Conservation (phyloP, 768 basidiomycete genomes). For the Lactarius tabidus region DNA sequence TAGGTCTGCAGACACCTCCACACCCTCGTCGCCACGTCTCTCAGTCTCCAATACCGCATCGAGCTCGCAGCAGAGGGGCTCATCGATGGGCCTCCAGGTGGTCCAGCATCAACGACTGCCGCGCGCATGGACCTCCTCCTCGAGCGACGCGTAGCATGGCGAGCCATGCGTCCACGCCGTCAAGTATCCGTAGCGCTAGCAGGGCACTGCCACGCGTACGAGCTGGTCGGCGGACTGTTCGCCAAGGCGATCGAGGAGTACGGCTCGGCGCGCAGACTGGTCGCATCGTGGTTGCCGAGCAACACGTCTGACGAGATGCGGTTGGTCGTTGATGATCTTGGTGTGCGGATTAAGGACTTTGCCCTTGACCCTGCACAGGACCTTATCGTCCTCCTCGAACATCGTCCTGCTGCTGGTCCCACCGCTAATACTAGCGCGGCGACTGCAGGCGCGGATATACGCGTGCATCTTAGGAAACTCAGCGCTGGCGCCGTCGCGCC, state of each 20-base stretch:
- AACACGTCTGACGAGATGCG: constrained; percentile 11
- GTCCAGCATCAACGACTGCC: constrained; percentile 25
- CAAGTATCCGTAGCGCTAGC: constrained; percentile 32
- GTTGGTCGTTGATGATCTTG: constrained; percentile 36
- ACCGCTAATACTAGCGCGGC: not conserved
- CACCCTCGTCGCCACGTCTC: constrained; percentile 25
- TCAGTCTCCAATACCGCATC: constrained; percentile 32
- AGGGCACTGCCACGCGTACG: constrained; percentile 48
- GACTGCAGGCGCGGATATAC: constrained; percentile 22
- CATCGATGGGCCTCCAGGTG: constrained; percentile 25
- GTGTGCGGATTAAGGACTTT: constrained; percentile 47
- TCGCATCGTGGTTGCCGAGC: constrained; percentile 31
- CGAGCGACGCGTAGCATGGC: constrained; percentile 37
- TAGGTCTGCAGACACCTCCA: constrained; percentile 30
- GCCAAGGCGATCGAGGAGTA: constrained; percentile 28
- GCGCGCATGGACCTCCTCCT: constrained; percentile 36
- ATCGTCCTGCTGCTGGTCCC: not conserved
- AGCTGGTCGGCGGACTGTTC: constrained; percentile 58
- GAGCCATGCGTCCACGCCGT: constrained; percentile 30
- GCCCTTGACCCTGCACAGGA: constrained; percentile 67
- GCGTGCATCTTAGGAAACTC: constrained; percentile 45
- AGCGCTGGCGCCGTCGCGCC: constrained; percentile 32
- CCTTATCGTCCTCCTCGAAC: constrained; percentile 44
- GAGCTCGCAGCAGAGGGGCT: constrained; percentile 34
- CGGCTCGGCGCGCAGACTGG: constrained; percentile 27